Base-by-base conservation (phyloP, 352 stramenopile genomes). In the Phytophthora agathidicida region DNA sequence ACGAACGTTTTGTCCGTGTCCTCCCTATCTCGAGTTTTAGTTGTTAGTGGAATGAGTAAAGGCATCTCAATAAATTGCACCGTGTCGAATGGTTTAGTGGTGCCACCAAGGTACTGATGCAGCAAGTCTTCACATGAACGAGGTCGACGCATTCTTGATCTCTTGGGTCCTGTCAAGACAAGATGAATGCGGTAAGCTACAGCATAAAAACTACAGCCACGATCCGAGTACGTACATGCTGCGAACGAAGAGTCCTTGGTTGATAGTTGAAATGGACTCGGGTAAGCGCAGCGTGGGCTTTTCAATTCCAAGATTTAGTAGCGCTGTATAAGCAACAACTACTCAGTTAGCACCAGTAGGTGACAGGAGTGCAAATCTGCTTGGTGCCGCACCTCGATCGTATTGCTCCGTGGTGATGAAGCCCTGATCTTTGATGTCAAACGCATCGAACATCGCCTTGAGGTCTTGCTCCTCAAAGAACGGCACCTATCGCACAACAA, bases 381-480 rank as follows among this genome's bases (percentile, higher is more conserved):
- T 41, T 27, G 36, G 11, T 47, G n/a, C 39, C 41, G 16, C 32
- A 86, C 80, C 83, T 91, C 78, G 75, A 33, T 88, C 66, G 27
- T 93, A 91, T 59, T 91, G 83, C 50, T 75, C 60, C 9, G 69
- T 63, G 5, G 78, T 84, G 55, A 93, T 84, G 31, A 67, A 77
- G 3, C 83, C 83, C 41, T 75, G 77, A 0, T 82, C 81, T n/a
- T 81, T 91, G 23, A 88, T 66, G 36, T 93, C 83, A 22, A 93
- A 93, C 7, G 82, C 80, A 22, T 66, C 60, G 28, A 93, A 93
- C 80, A 91, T 91, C 1, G 81, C 80, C 16, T 86, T 71, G 8
- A 93, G 45, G 60, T 91, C 83, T 10, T 79, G 65, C 16, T 93
- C 83, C 13, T 86, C 76, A 37, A 93, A 91, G 65, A 91, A 91